Evolutionary conservation across 768 basidiomycete genomes (phyloP), one percentile per base, ranked within the genome.

Genomic region (Tulasnella sp.): DNA sequence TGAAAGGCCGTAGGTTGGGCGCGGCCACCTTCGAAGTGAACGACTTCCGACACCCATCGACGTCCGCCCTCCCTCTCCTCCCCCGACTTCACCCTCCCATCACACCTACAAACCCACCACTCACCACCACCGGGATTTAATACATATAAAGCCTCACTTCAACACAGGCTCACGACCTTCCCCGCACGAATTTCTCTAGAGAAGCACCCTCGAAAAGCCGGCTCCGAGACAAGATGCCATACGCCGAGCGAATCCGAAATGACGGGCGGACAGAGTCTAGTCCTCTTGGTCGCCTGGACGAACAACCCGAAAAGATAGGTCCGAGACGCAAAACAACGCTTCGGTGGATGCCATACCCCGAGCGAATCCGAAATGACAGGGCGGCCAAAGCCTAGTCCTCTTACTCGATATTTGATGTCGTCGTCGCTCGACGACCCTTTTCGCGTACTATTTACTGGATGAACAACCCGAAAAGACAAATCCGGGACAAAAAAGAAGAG

Each of bases 361-460:
- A 35, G 35, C 35, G 35, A 35, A 35, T 2, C 35, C 35, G 5
- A 35, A 2, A 2, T 35, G 35, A 35, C 5, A 2, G 35, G 5
- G 35, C 35, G 35, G 35, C 2, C 35, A 35, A 35, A 35, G 35
- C 5, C 35, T 35, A 35, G 35, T 35, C 35, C 35, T 35, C 5
- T 11, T 74, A 74, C 44, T 55, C 37, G 29, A 39, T 57, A 26
- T 77, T 35, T 70, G 37, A 77, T 77, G 13, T 77, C 77, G 46
- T 77, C 77, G n/a, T 77, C 77, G n/a, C 67, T 73, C 67, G 72
- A 70, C 77, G 70, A 77, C 23, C 77, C 77, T 16, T 76, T 61
- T n/a, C n/a, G n/a, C n/a, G n/a, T n/a, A n/a, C n/a, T n/a, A n/a
- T n/a, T n/a, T n/a, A n/a, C n/a, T n/a, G n/a, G n/a, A n/a, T n/a